phyloP scores from a whole-genome alignment of 2,329 filamentous ascomycete species.

The Penicillium sp. region DNA sequence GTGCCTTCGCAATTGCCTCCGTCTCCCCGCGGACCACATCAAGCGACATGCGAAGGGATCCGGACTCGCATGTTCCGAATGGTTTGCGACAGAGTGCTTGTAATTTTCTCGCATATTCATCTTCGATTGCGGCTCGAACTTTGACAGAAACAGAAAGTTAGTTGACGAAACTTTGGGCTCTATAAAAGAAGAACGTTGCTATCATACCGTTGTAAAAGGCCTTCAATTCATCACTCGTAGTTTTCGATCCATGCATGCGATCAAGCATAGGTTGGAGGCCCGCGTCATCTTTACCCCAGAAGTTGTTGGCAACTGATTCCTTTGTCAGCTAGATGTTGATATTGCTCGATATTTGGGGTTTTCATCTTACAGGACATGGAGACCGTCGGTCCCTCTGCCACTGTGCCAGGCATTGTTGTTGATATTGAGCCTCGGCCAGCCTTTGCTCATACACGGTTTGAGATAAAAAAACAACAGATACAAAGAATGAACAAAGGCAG shows the following conservation, averaged over 20 bases:
- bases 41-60: conserved; percentile 78
- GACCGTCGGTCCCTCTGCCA: conserved; percentile 64
- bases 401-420: conserved; percentile 59
- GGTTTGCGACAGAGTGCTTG: conserved; percentile 83
- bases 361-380: conserved; percentile 63
- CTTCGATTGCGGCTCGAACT: conserved; percentile 89
- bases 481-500: conserved; percentile 11
- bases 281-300: conserved; percentile 99
- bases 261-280: conserved; percentile 88
- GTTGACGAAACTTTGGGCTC: background rate
- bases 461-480: conserved; percentile 3
- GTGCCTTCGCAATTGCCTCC: conserved; percentile 90
- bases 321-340: conserved; percentile 2
- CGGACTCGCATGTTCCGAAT: conserved; percentile 82
- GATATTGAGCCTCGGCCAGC: conserved; percentile 37
- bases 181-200: background rate
- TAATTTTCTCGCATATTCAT: conserved; percentile 91
- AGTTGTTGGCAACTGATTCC: conserved; percentile 84
- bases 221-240: conserved; percentile 90
- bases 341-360: background rate
- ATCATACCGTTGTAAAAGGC: conserved; percentile 78
- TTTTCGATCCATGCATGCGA: conserved; percentile 92
- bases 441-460: conserved; percentile 31
- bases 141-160: background rate
- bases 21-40: conserved; percentile 87